These are phyloP conservation scores for Verticillium isaacii DNA, from an alignment of 2,329 filamentous ascomycete genomes.

Conservation along the genomic window DNA sequence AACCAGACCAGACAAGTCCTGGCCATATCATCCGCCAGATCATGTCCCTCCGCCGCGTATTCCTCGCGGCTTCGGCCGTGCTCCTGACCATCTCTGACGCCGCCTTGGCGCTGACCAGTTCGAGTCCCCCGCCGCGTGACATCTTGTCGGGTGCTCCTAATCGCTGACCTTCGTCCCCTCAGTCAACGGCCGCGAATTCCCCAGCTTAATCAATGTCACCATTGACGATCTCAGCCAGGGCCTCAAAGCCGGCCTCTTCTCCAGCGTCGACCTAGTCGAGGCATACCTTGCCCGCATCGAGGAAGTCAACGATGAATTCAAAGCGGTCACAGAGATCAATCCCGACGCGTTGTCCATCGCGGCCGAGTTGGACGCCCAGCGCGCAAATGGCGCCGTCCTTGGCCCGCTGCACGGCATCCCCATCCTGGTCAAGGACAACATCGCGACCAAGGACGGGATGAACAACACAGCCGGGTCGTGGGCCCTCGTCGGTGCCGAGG, in stretches of 20 bases:
- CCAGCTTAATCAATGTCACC: slow-evolving; percentile 44
- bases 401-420: slow-evolving; percentile 71
- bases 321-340: slow-evolving; percentile 61
- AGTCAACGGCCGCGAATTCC: neutral
- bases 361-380: slow-evolving; percentile 53
- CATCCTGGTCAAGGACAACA: slow-evolving; percentile 71
- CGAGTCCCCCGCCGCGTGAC: neutral
- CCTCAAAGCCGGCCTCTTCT: slow-evolving; percentile 49
- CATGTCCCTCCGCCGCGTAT: too few species aligned
- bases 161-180: neutral
- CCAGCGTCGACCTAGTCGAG: slow-evolving; percentile 49
- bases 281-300: slow-evolving; percentile 58
- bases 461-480: slow-evolving; percentile 69
- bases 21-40: too few species aligned
- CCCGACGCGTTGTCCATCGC: slow-evolving; percentile 64
- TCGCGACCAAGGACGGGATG: slow-evolving; percentile 63
- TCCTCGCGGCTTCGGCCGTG: too few species aligned
- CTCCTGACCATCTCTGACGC: too few species aligned
- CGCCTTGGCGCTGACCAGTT: neutral
- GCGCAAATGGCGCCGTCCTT: slow-evolving; percentile 48
- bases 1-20: too few species aligned
- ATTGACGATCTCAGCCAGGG: slow-evolving; percentile 62
- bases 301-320: slow-evolving; percentile 61
- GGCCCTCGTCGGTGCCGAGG: slow-evolving; percentile 61
- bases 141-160: neutral